These are phyloP conservation scores for Hypoxylon fragiforme DNA, from an alignment of 495 filamentous ascomycete species.

Conservation along the genomic window DNA sequence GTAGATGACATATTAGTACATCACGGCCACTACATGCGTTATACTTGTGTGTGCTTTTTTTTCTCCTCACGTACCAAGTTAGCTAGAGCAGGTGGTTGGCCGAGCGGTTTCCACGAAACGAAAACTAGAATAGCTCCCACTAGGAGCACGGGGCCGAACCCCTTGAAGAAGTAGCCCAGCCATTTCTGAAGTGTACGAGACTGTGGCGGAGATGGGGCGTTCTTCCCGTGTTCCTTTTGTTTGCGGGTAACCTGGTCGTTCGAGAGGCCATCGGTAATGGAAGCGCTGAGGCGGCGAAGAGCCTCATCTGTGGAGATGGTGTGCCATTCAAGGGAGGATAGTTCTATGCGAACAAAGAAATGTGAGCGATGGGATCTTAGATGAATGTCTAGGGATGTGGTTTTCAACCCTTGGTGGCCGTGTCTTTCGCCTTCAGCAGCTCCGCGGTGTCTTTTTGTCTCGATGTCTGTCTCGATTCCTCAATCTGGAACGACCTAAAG, in stretches of 20 bases:
- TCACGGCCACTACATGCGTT: neutral
- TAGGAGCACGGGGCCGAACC: constrained; percentile 68
- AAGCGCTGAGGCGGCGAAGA: constrained; percentile 56
- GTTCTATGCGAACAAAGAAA: constrained; percentile 36
- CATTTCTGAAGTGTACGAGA: constrained; percentile 60
- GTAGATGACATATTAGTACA: neutral
- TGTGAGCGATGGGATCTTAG: constrained; percentile 12
- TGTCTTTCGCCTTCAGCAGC: constrained; percentile 42
- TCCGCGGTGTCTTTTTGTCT: constrained; percentile 46
- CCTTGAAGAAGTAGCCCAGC: constrained; percentile 71
- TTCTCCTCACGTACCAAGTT: constrained; percentile 51
- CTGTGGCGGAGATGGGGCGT: constrained; percentile 60
- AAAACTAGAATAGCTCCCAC: constrained; percentile 67
- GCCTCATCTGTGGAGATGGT: constrained; percentile 57
- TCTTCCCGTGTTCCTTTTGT: constrained; percentile 61
- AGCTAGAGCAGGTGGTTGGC: constrained; percentile 62
- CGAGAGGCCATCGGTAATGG: constrained; percentile 54
- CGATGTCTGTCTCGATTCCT: constrained; percentile 53
- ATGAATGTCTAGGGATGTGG: constrained; percentile 5
- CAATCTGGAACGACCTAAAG: constrained; percentile 55
- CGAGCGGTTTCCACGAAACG: constrained; percentile 70
- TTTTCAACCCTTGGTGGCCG: constrained; percentile 45
- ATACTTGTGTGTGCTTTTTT: neutral
- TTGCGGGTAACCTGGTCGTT: constrained; percentile 50
- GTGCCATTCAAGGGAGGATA: constrained; percentile 59